Evolutionary conservation across 129 eudicot genomes (phyloP).

Genomic region (Escallonia rubra): DNA sequence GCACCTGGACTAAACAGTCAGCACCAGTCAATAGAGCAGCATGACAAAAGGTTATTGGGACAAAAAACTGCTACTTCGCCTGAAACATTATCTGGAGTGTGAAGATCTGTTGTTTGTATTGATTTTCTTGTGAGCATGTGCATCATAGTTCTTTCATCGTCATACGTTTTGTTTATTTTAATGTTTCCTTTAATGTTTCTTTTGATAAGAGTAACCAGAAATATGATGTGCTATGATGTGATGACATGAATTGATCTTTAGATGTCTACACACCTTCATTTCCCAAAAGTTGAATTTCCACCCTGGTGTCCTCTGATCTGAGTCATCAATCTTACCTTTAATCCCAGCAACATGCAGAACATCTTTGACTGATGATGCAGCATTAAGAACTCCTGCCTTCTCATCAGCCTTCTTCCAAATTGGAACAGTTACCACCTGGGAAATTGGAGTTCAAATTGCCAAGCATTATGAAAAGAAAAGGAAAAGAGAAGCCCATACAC

Average conservation of each 20-base stretch:
- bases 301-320: constrained; percentile 96
- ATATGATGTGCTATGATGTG: too few species aligned
- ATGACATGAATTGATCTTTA: neutral
- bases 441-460: neutral
- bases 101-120: too few species aligned
- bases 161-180: neutral
- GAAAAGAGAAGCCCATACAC: too few species aligned
- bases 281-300: constrained; percentile 98
- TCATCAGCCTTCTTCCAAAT: constrained; percentile 90
- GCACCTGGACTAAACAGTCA: too few species aligned
- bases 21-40: too few species aligned
- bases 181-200: neutral
- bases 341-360: constrained; percentile 70
- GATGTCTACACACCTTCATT: constrained; percentile 68
- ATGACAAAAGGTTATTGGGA: too few species aligned
- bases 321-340: constrained; percentile 78
- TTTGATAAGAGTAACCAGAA: neutral
- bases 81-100: too few species aligned
- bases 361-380: constrained; percentile 64
- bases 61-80: too few species aligned
- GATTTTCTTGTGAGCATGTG: too few species aligned
- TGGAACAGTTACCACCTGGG: constrained; percentile 80
- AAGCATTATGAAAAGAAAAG: constrained; percentile 1
- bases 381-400: constrained; percentile 64
- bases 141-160: neutral